Evolutionary conservation across 2,329 filamentous ascomycete species (phyloP), one percentile per base, ranked within the genome.

Genomic region (Exophiala aquamarina): DNA sequence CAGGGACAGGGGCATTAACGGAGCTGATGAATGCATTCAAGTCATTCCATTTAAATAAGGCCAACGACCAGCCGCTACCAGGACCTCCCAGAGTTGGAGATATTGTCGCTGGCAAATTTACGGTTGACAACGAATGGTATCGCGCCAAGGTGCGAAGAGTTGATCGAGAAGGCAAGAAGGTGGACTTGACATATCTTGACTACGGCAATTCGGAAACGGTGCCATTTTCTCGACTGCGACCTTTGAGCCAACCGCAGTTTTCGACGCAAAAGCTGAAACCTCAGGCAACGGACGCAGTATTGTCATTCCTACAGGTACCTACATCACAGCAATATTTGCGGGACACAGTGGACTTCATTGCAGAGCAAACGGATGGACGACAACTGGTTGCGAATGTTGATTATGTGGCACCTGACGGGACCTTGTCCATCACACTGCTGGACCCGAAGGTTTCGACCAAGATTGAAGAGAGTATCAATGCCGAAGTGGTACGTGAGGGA

Each of bases 171-270:
- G 85, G 84, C 62, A 89, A 93, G 78, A 83, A 87, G 60, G 86
- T 90, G 18, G 93, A 98, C 69, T 86, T 98, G 19, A 73, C 94
- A 36, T 98, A 95, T 70, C 82, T 98, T 54, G 93, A 98, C 73
- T 98, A 94, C 69, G 93, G 93, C 61, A 98, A 98, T 77, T 86
- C 82, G 45, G 93, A 98, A 70, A 86, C 84, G 63, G 77, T 95
- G 47, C 81, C 91, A 0, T 98, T 92, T 90, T 79, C 83, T 18
- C 79, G 81, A 57, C 82, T 98, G 34, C 87, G 93, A 20, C 77
- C 89, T n/a, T 79, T 98, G 39, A 80, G 84, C 41, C 83, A 89
- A 63, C 70, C 81, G 13, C 85, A 91, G 61, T 98, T 97, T 75
- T 81, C 82, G 33, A 73, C 81, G 3, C 82, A 89, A 66, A 91